A percentile compares a stretch with the other conserved stretches of the same genome.
These are phyloP conservation scores for Polygonum aviculare DNA, from an alignment of 148 eudicot genomes.

Conservation along the genomic window DNA sequence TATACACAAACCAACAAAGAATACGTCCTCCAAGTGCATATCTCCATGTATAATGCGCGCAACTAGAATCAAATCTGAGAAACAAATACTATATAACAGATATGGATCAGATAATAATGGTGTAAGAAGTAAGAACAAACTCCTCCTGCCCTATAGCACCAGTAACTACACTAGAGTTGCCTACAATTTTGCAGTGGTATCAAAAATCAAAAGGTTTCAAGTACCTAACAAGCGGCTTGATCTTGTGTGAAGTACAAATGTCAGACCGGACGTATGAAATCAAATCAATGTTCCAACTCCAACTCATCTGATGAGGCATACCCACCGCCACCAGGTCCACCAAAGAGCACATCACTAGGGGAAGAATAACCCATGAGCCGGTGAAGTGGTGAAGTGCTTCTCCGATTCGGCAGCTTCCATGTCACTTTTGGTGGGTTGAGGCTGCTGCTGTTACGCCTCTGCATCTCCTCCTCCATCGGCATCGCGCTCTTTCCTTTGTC, in stretches of 20 bases:
- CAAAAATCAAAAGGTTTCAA: background rate
- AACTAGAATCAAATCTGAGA: background rate
- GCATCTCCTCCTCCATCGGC: background rate
- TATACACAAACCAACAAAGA: background rate
- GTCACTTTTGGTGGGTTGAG: constrained; percentile 18
- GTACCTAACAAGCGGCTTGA: background rate
- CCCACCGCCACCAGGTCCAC: background rate
- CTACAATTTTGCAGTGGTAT: background rate
- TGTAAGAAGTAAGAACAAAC: background rate
- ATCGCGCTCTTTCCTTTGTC: constrained; percentile 14
- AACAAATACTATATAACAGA: background rate
- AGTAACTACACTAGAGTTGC: background rate
- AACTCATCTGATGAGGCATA: background rate
- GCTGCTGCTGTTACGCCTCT: background rate
- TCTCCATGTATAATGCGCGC: background rate
- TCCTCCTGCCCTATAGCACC: background rate
- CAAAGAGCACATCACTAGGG: constrained; percentile 29
- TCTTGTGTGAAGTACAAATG: background rate
- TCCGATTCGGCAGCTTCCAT: constrained; percentile 33
- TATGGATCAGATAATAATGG: background rate
- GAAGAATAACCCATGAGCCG: constrained; percentile 84
- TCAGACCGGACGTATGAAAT: background rate
- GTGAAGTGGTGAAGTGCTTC: constrained; percentile 58
- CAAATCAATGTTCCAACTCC: constrained; percentile 6
- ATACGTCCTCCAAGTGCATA: background rate